These are phyloP conservation scores for Kuraishia hungarica DNA, from an alignment of 805 yeast genomes.

Conservation along the genomic window DNA sequence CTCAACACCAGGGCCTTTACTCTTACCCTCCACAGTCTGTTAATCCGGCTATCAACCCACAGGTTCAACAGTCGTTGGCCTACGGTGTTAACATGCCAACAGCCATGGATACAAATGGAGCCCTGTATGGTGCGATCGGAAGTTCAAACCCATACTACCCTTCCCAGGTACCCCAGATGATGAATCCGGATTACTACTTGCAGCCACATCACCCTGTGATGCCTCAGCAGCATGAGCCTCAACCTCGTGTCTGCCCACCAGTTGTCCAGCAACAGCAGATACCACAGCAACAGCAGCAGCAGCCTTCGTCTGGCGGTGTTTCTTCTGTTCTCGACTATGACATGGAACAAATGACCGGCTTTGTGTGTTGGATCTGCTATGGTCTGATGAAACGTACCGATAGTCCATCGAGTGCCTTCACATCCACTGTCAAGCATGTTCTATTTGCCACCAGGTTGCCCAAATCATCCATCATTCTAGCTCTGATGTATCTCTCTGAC, in stretches of 20 bases:
- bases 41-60: neutral
- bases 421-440: slow-evolving; percentile 54
- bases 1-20: neutral
- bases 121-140: neutral
- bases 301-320: slow-evolving; percentile 57
- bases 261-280: slow-evolving; percentile 29
- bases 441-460: slow-evolving; percentile 85
- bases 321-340: slow-evolving; percentile 74
- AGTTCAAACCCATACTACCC: neutral
- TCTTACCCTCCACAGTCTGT: neutral
- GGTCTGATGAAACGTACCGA: slow-evolving; percentile 53
- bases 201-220: slow-evolving; percentile 2
- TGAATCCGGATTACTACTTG: slow-evolving; percentile 7
- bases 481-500: slow-evolving; percentile 72
- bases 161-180: slow-evolving; percentile 5
- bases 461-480: slow-evolving; percentile 67
- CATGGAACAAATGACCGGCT: slow-evolving; percentile 68
- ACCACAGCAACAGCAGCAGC: slow-evolving; percentile 8
- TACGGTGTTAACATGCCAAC: slow-evolving; percentile 5
- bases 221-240: neutral
- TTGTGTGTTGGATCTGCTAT: slow-evolving; percentile 64
- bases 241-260: neutral
- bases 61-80: slow-evolving; percentile 5
- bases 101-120: slow-evolving; percentile 7
- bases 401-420: slow-evolving; percentile 41